Evolutionary conservation across 75 land plant genomes (phyloP), one percentile per base, ranked within the genome.

Genomic region (Ceratopteris richardii): DNA sequence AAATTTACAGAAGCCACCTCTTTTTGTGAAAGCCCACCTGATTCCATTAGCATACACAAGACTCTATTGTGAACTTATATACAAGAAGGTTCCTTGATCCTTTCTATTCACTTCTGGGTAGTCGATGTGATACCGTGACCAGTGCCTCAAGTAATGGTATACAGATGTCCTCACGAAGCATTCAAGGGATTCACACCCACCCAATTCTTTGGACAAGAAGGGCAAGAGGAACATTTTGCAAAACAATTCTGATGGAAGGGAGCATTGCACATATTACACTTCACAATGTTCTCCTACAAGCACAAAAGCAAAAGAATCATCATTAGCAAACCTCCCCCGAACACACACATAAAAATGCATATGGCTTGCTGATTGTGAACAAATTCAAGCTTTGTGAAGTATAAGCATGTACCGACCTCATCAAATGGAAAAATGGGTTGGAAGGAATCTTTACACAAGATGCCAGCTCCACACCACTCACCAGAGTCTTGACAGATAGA

Each of bases 401-500:
- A 40, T 40, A 40, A 14, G n/a, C n/a, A n/a, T n/a, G n/a, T n/a
- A n/a, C n/a, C n/a, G n/a, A 21, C 50, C 50, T 18, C 50, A 46
- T 76, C 61, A 46, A 70, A 76, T 31, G 78, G 75, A 43, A 55
- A 76, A 40, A 76, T 61, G 20, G 75, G 41, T n/a, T 54, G 57
- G 33, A 55, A 57, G 14, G 69, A 69, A 22, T 71, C 65, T 48
- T 60, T 56, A 56, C 78, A 76, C n/a, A 65, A 31, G 0, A 60
- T 29, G 19, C 30, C 77, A 17, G 78, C 78, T 60, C 69, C 64
- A 19, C 78, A 76, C 52, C 56, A 25, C 43, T 76, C 78, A 14
- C 78, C 78, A 27, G 60, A 36, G 37, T 76, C 76, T 31, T 44
- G 69, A 28, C 78, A 76, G 12, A 76, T 24, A 37, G 78, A 59